Base-by-base conservation (phyloP, 1,284 basidiomycete species). In the Ganoderma leucocontextum region DNA sequence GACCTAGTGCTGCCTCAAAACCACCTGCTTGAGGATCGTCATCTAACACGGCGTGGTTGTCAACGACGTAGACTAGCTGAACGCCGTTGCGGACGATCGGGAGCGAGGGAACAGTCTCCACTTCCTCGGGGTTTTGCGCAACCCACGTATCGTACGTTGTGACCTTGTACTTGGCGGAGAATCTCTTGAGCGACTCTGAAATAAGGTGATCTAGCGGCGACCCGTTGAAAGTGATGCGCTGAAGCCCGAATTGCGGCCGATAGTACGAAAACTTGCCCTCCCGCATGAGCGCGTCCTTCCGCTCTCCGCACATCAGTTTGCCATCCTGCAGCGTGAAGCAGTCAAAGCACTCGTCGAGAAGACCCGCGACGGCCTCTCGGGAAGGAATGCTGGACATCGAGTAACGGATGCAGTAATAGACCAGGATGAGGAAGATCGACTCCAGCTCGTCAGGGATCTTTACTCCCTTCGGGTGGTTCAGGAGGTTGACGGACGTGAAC, bases 361-460 rank as follows among this genome's bases (percentile, higher is more conserved):
- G 35, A 2, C 2, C 15, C 10, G 53, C 53, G 6, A 55, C 29
- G 7, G 22, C 53, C 10, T 10, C 15, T 6, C 33, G 22, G 17
- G 9, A 15, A 4, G 22, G 8, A 8, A 55, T 55, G 53, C 25
- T 55, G 15, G 15, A 35, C 15, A 5, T 35, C 53, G 29, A 55
- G 19, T 38, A 64, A 0, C 59, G 57, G 15, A 66, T 44, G 12
- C 60, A 52, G 9, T 47, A 35, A 12, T 62, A 64, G 25, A 70
- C 19, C 4, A 70, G 22, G 12, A 62, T 55, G 25, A 53, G 63
- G n/a, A 70, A 36, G 60, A 70, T 17, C 0, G 68, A 70, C 55
- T 70, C 68, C 15, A 68, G 59, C 8, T 68, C 66, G 22, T 68
- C 66, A 12, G 59, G 49, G 4, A 68, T 7, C n/a, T 57, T 35